These are phyloP conservation scores for Lycium barbarum DNA, from an alignment of 257 asterid species.

Conservation along the genomic window DNA sequence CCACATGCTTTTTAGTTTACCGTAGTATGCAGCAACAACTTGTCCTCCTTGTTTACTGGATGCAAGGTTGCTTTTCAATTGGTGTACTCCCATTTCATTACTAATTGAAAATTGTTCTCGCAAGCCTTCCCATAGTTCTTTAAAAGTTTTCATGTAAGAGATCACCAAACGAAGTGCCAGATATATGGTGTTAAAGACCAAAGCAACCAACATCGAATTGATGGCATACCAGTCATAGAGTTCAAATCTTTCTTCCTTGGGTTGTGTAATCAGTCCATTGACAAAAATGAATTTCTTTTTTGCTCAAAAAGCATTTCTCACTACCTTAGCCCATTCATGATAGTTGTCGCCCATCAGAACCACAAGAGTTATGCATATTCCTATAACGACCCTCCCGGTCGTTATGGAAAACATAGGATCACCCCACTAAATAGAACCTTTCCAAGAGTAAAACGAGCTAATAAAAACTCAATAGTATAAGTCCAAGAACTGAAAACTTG, in stretches of 20 bases:
- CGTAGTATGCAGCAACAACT: background rate
- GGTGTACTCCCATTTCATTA: background rate
- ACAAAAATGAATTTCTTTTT: conserved; percentile 22
- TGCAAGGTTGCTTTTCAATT: background rate
- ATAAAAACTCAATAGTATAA: too few species aligned
- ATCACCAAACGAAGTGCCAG: background rate
- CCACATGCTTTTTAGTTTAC: background rate
- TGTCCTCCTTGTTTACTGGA: background rate
- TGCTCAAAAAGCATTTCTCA: background rate
- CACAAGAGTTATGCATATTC: background rate
- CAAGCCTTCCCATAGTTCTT: conserved; percentile 15
- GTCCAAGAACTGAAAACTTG: too few species aligned
- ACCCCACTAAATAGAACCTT: too few species aligned
- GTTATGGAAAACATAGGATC: too few species aligned
- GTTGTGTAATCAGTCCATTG: background rate
- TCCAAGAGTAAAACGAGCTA: too few species aligned
- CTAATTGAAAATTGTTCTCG: background rate
- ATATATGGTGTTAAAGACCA: conserved; percentile 23
- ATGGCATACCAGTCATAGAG: conserved; percentile 23
- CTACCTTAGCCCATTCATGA: background rate
- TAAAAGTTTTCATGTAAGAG: conserved; percentile 2
- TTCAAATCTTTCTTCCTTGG: background rate
- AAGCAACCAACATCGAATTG: conserved; percentile 26
- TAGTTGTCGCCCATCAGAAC: background rate
- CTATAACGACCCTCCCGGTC: too few species aligned